Base-by-base conservation (phyloP, 352 stramenopile genomes). In the Globisporangium cederbergense region DNA sequence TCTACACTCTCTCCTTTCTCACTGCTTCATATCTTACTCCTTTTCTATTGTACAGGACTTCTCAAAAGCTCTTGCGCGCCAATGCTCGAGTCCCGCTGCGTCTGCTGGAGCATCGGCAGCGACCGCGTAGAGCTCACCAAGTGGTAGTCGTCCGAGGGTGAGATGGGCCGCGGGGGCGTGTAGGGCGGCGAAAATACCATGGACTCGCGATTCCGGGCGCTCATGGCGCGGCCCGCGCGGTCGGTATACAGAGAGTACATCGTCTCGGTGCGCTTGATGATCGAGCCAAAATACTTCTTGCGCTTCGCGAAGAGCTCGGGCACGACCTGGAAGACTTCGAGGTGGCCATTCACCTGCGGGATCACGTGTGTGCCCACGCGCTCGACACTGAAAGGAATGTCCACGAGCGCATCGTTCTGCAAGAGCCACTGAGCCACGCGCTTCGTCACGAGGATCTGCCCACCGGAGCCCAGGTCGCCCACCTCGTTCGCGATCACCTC, bases 401-500 rank as follows among this genome's bases (percentile, higher is more conserved):
- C 63, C 5, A 77, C 28, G 18, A 56, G 58, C 43, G 43, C 40
- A 2, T 75, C 64, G 51, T 88, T 83, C 14, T 62, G 50, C n/a
- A 68, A 49, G 3, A 91, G 63, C 70, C 77, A 93, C 22, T 59
- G 62, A 4, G 81, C 81, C 25, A 93, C 71, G 8, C 82, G 80
- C 42, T 78, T 78, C 0, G 84, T 88, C 16, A 89, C 60, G 16
- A 91, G 74, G 53, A 93, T 90, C 66, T 91, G 79, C 0, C 84
- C 84, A 4, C 82, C 84, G 55, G 76, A 83, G 4, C 84, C 84
- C 2, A 87, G 63, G 40, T 91, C 84, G 5, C 82, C 76, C 11
- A 93, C 71, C 49, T 93, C 84, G 11, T 75, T 76, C 10, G 67
- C 81, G 34, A 91, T 88, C 20, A 86, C 64, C 58, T 93, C 82